phyloP scores from a whole-genome alignment of 352 stramenopile species.

The Pythium rhizo-oryzae region DNA sequence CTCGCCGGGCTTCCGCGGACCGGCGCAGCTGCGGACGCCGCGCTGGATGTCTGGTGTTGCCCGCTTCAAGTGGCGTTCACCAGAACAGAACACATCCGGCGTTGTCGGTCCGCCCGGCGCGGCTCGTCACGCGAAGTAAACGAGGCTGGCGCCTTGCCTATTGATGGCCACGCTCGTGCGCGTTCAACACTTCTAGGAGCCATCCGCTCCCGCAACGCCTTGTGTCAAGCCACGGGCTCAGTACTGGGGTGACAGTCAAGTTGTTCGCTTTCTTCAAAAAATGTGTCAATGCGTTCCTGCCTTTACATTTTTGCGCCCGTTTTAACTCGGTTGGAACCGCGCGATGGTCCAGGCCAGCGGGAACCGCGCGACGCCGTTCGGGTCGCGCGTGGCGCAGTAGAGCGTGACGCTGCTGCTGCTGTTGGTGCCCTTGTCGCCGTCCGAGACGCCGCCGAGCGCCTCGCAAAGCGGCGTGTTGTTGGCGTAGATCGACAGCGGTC shows the following conservation, averaged over 20 bases:
- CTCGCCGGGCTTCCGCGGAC: not conserved
- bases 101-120: not conserved
- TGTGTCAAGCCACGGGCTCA: too few relatives aligned
- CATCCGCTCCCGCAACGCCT: too few relatives aligned
- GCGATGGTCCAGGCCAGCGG: conserved; percentile 32
- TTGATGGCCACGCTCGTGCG: too few relatives aligned
- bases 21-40: not conserved
- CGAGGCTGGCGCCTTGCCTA: too few relatives aligned
- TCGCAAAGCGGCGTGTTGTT: conserved; percentile 41
- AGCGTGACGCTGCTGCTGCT: conserved; percentile 12
- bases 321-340: conserved; percentile 18
- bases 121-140: not conserved
- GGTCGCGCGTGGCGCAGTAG: conserved; percentile 33
- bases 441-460: conserved; percentile 6
- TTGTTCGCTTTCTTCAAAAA: not conserved
- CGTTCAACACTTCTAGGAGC: too few relatives aligned
- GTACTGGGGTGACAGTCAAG: too few relatives aligned
- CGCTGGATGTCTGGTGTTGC: not conserved
- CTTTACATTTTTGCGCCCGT: too few relatives aligned
- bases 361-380: conserved; percentile 34
- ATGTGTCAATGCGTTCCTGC: too few relatives aligned
- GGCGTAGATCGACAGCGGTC: conserved; percentile 29
- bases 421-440: conserved; percentile 9
- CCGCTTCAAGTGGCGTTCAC: not conserved
- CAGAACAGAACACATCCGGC: not conserved